Evolutionary conservation across 306 rosid genomes (phyloP), one percentile per base, ranked within the genome.

Genomic region (Pueraria montana): DNA sequence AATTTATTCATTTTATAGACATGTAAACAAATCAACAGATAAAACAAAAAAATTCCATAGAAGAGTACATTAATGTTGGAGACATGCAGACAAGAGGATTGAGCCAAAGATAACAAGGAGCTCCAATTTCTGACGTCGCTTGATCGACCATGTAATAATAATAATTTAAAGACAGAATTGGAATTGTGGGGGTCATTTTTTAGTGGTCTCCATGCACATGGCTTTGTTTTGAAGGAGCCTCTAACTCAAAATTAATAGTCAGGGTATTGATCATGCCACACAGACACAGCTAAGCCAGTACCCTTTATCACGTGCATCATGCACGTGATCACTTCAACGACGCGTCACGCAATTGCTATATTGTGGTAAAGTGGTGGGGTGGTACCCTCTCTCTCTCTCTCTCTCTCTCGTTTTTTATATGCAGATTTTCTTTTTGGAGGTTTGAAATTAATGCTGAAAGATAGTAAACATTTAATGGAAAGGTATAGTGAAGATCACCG

Each of bases 261-360:
- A 10, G 8, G 43, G 65, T 12, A 11, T 74, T 80, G 42, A 86
- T 80, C 70, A 58, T 80, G 80, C 9, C 74, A 75, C 72, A 55
- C 87, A 87, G 85, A 75, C 72, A 55, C 87, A 87, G 85, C 89
- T 87, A 87, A 80, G 89, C 55, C 78, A 55, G 55, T 58, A 45
- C 72, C 38, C 83, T 55, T 87, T 32, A 14, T 83, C 86, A 73
- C 82, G 40, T 82, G 82, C 40, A 78, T 48, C 2, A 64, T 72
- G 70, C 84, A 63, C 76, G 69, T 72, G 83, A 61, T 76, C 74
- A 71, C 72, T 64, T 49, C 52, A 59, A 43, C n/a, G n/a, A 53
- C 34, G 5, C 50, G 27, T 75, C 23, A 42, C 67, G 64, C 68
- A 63, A 76, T 45, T 52, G 55, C n/a, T 16, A 16, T 16, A 16